These are phyloP conservation scores for Tulasnella sp. DNA, from an alignment of 768 basidiomycete genomes.

Conservation along the genomic window DNA sequence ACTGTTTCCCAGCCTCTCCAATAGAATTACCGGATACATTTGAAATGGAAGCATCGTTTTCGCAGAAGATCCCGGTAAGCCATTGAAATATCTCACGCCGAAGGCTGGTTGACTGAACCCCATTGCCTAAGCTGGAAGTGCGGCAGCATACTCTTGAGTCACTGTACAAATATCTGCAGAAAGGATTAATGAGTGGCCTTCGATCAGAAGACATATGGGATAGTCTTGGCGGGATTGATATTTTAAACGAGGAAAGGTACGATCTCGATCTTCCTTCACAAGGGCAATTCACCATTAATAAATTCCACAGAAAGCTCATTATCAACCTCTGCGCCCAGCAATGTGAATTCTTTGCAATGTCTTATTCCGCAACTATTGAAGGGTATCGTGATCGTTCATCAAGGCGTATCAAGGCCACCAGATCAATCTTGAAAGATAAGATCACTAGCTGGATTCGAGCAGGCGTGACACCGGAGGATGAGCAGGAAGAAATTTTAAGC, in stretches of 20 bases:
- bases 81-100: conserved; percentile 1
- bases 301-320: conserved; percentile 28
- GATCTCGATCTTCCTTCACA: not conserved
- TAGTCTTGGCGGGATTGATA: not conserved
- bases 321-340: conserved; percentile 33
- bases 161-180: conserved; percentile 32
- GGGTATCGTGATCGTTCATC: conserved; percentile 36
- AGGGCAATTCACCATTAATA: not conserved
- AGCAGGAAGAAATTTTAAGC: not conserved
- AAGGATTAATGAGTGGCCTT: conserved; percentile 25
- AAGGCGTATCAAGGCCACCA: conserved; percentile 28
- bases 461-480: not conserved
- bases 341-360: conserved; percentile 37
- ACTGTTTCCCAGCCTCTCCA: conserved; percentile 16
- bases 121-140: conserved; percentile 23
- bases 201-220: conserved; percentile 25
- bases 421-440: conserved; percentile 21
- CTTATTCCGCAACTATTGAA: conserved; percentile 37
- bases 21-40: conserved; percentile 10
- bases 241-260: not conserved
- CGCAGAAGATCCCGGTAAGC: conserved; percentile 25
- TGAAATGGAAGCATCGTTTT: conserved; percentile 23
- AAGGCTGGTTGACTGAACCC: conserved; percentile 17
- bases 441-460: not conserved
- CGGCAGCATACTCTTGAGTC: conserved; percentile 30